Conservation (phyloP, 1,284 basidiomycete genomes). For the Ceratobasidium sp. region DNA sequence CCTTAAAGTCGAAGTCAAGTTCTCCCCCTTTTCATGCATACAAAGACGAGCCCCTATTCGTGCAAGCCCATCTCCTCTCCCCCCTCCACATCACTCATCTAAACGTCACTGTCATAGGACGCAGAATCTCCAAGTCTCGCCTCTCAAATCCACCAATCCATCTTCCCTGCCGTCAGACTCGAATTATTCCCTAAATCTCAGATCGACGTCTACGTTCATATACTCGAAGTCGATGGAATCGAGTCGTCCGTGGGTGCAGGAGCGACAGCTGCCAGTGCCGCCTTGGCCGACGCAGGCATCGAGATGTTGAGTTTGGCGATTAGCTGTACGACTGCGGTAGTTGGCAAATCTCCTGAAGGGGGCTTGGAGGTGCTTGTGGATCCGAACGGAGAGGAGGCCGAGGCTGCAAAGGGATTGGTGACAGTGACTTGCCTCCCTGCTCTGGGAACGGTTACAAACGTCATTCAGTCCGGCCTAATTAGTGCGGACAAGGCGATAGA, state of each 20-base stretch:
- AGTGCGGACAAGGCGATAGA: slow-evolving; percentile 63
- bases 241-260: slow-evolving; percentile 88
- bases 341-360: background rate
- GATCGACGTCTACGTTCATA: slow-evolving; percentile 90
- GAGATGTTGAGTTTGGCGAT: slow-evolving; percentile 88
- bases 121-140: slow-evolving; percentile 91
- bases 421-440: slow-evolving; percentile 90
- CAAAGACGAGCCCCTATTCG: slow-evolving; percentile 85
- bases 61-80: slow-evolving; percentile 64
- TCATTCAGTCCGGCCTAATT: slow-evolving; percentile 83
- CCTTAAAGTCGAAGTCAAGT: slow-evolving; percentile 96
- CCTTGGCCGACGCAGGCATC: slow-evolving; percentile 89
- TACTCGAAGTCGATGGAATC: slow-evolving; percentile 92
- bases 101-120: slow-evolving; percentile 68
- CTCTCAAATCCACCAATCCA: slow-evolving; percentile 85
- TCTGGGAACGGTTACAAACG: slow-evolving; percentile 83
- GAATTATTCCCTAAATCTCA: slow-evolving; percentile 94
- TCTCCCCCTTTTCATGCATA: slow-evolving; percentile 90
- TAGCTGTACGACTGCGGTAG: slow-evolving; percentile 70
- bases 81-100: slow-evolving; percentile 38
- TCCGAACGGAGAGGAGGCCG: slow-evolving; percentile 78
- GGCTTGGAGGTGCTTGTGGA: slow-evolving; percentile 73
- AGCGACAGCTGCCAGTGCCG: slow-evolving; percentile 88
- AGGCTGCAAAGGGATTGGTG: slow-evolving; percentile 69
- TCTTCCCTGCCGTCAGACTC: slow-evolving; percentile 86